Base-by-base conservation (phyloP, 108 stramenopile species). In the Asterionellopsis glacialis region DNA sequence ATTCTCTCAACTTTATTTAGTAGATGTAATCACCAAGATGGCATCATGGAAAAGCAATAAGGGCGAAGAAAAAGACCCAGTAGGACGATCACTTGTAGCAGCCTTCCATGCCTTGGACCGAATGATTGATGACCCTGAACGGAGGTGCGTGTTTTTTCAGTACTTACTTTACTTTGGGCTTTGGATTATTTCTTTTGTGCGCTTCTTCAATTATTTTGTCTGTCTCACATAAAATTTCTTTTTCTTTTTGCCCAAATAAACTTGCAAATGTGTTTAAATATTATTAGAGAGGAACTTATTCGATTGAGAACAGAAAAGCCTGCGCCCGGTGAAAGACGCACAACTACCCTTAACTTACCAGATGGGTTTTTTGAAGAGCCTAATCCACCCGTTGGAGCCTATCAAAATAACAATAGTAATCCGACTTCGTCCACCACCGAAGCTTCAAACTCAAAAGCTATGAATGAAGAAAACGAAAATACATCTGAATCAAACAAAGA, bases 61-160 rank as follows among this genome's bases (percentile, higher is more conserved):
- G 49, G 25, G 15, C 18, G 44, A 44, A 27, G 10, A 21, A 18
- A 23, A 41, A 48, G 54, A 28, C 44, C 48, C 60, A 21, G 75
- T 89, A 1, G 91, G 82, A n/a, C 33, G 54, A 50, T 81, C 91
- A 2, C 65, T 92, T 3, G 59, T 84, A 33, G 53, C 66, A 15
- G 59, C 87, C 10, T 92, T 92, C 69, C 91, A 92, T 64, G 81
- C 87, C 5, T 61, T 92, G 72, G 91, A 92, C 67, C 70, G 85
- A 52, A 68, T 89, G 71, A 85, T 92, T 61, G 82, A 84, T 69
- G 79, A 87, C 63, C 71, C 79, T 1, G 12, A 23, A 12, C 60
- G 76, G 41, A 33, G 74, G 70, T 65, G 49, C 28, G 69, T 67
- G 6, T 2, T 41, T 18, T 58, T 3, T 42, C 41, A 10, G 27